Base-by-base conservation (phyloP, 2,329 filamentous ascomycete genomes). In the Colletotrichum aenigma region DNA sequence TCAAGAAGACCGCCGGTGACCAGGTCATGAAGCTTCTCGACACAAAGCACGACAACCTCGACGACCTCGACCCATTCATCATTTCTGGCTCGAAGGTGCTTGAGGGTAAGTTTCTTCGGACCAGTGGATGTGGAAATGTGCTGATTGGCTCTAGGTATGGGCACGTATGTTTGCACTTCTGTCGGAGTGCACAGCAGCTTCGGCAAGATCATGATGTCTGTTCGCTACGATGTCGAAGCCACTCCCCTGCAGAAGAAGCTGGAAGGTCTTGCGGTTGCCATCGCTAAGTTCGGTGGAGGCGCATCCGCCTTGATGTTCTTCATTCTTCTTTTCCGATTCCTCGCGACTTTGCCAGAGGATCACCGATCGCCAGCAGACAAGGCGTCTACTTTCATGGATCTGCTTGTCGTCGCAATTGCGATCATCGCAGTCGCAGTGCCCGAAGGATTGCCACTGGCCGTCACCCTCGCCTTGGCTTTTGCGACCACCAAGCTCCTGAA, bases 261-360 rank as follows among this genome's bases (percentile, higher is more conserved):
- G 7, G 87, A 83, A 32, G 79, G 79, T 18, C 81, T 89, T 16
- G 86, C 87, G 26, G 83, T 85, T 74, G 82, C 80, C 38, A 88
- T 89, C 34, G 85, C 86, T 2, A 85, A 86, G 78, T 81, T 87
- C 48, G 90, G 90, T 52, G 91, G 93, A 79, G 91, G 91, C 71
- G 92, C 94, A 36, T 94, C 94, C 58, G 83, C 94, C n/a, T 84
- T 96, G 8, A 88, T 96, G 24, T 96, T 97, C 82, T 85, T 95
- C 70, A 93, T 95, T 26, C 87, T 96, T 13, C 91, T 96, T 80
- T 94, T 96, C 86, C 93, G 94, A 80, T 96, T 96, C 82, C 86
- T 95, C 26, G 93, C 90, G 38, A 84, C 89, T n/a, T 88, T 96
- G 9, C 89, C 89, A 7, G 80, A 85, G 43, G 92, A 90, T 79